Percentiles rank a stretch among this genome's conserved stretches.
phyloP scores from a whole-genome alignment of 1,139 yeast species.

The Casaregolazyma lundiana region DNA sequence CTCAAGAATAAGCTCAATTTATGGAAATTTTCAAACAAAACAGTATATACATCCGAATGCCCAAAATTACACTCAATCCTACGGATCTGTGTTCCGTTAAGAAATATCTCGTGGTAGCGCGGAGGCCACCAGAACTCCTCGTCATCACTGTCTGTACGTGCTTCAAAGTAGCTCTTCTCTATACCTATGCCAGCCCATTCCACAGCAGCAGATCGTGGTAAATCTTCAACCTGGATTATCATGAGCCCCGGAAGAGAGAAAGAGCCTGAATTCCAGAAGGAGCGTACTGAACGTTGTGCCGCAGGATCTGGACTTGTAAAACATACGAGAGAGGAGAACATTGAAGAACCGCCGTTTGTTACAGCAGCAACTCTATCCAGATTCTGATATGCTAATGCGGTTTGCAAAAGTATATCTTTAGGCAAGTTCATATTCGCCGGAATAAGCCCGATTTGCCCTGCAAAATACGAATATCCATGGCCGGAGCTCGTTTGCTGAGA shows the following conservation, averaged over 20 bases:
- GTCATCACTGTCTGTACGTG: slow-evolving; percentile 19
- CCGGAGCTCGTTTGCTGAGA: slow-evolving; percentile 69
- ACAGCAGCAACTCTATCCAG: slow-evolving; percentile 58
- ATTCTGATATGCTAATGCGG: slow-evolving; percentile 66
- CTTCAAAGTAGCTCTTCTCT: slow-evolving; percentile 20
- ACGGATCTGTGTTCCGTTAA: no score
- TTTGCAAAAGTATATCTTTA: slow-evolving; percentile 29
- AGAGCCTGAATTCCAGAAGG: not conserved
- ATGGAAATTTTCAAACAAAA: not conserved
- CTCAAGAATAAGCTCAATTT: no score
- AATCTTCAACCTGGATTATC: slow-evolving; percentile 52
- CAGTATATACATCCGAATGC: not conserved
- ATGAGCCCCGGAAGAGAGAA: slow-evolving; percentile 18
- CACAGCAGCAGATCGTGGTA: slow-evolving; percentile 67
- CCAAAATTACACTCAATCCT: not conserved
- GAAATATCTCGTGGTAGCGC: slow-evolving; percentile 3
- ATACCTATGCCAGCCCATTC: slow-evolving; percentile 59
- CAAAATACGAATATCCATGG: slow-evolving; percentile 49
- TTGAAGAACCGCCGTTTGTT: slow-evolving; percentile 39
- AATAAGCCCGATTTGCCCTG: slow-evolving; percentile 87
- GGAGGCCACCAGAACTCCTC: slow-evolving; percentile 7
- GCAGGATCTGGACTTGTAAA: slow-evolving; percentile 7
- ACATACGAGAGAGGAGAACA: slow-evolving; percentile 14
- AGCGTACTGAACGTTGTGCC: not conserved
- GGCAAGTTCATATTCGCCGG: slow-evolving; percentile 59